Conservation (phyloP, 345 rosid genomes). For the Hibiscus mutabilis region DNA sequence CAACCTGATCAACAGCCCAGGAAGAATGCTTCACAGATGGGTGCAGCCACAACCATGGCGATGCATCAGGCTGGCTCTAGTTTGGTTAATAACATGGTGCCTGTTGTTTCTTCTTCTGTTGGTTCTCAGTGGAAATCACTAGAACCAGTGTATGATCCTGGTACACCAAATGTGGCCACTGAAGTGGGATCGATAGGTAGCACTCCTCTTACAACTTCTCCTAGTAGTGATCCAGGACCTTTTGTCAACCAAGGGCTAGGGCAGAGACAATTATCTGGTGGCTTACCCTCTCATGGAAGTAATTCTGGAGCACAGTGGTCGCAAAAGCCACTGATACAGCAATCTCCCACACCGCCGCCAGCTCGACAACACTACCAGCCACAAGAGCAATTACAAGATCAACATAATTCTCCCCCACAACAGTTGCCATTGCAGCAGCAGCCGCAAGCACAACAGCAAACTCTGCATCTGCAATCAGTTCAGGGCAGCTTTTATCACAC, state of each 20-base stretch:
- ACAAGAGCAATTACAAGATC: conserved; percentile 27
- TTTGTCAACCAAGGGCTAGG: conserved; percentile 42
- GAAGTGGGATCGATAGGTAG: conserved; percentile 41
- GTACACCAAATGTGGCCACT: conserved; percentile 29
- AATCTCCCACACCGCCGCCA: conserved; percentile 33
- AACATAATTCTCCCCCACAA: conserved; percentile 23
- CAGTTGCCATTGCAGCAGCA: conserved; percentile 33
- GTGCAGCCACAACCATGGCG: conserved; percentile 27
- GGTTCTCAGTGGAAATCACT: conserved; percentile 52
- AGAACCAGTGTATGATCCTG: conserved; percentile 42
- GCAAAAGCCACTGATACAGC: conserved; percentile 38
- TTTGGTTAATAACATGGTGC: conserved; percentile 25
- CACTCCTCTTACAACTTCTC: conserved; percentile 33
- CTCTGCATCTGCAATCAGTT: conserved; percentile 51
- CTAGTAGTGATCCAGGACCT: conserved; percentile 43
- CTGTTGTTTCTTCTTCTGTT: conserved; percentile 25
- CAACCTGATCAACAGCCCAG: conserved; percentile 44
- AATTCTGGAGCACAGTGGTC: conserved; percentile 41
- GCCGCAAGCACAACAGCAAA: conserved; percentile 47
- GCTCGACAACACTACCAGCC: conserved; percentile 44
- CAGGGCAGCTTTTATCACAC: conserved; percentile 52
- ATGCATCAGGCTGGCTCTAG: conserved; percentile 39
- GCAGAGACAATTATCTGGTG: conserved; percentile 57
- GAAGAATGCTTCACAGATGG: conserved; percentile 31
- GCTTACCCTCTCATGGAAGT: conserved; percentile 39